Evolutionary conservation across 129 eudicot genomes (phyloP).

Genomic region (Pittosporum tobira): DNA sequence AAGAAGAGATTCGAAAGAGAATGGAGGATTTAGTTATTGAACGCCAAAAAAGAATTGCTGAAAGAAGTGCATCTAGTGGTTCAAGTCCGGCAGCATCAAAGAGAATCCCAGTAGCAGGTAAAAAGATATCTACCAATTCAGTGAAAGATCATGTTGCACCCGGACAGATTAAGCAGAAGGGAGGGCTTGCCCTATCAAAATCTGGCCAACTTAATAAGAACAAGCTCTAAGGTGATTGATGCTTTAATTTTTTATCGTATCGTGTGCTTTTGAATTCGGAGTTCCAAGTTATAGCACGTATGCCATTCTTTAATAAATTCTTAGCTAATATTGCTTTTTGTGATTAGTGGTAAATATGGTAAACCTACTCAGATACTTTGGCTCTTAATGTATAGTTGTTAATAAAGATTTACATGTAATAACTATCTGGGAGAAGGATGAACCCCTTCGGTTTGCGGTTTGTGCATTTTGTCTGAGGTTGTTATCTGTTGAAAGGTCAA

Average conservation of each 20-base stretch:
- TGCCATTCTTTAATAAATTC: not conserved
- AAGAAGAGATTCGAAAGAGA: conserved; percentile 81
- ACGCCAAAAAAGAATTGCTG: conserved; percentile 89
- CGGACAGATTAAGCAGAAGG: conserved; percentile 1
- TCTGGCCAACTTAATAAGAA: not conserved
- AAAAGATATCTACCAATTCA: not conserved
- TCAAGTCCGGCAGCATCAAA: conserved; percentile 16
- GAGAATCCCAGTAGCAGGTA: conserved; percentile 18
- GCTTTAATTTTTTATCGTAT: no score
- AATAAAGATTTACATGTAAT: not conserved
- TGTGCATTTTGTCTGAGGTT: not conserved
- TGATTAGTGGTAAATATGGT: not conserved
- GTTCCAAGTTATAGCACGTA: conserved; percentile 1
- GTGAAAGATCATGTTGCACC: not conserved
- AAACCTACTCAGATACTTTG: not conserved
- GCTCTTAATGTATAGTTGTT: conserved; percentile 5
- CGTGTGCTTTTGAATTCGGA: not conserved
- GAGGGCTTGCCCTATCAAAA: conserved; percentile 3
- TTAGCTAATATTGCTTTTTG: not conserved
- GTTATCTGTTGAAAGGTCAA: not conserved
- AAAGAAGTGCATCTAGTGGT: conserved; percentile 51
- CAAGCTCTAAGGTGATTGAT: not conserved
- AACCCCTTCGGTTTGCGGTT: not conserved
- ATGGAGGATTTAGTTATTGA: conserved; percentile 52
- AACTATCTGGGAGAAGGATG: not conserved